Evolutionary conservation across 495 filamentous ascomycete species (phyloP).

Genomic region (Daldinia loculata): DNA sequence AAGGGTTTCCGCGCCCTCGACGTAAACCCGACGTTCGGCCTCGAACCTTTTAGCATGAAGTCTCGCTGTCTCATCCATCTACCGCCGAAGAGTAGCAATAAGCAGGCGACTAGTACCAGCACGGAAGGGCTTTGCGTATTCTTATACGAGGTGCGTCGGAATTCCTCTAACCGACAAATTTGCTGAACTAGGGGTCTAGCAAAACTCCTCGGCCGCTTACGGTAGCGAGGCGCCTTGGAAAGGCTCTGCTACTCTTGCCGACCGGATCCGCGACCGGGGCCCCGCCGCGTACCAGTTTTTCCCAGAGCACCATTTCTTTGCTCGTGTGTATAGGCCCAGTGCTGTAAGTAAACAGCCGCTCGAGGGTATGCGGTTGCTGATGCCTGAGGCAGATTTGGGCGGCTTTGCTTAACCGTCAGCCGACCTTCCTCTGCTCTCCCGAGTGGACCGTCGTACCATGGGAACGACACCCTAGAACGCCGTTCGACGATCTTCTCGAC

Average conservation of each 20-base stretch:
- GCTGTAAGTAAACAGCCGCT: constrained; percentile 44
- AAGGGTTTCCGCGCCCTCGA: constrained; percentile 35
- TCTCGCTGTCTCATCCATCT: constrained; percentile 50
- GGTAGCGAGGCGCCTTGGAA: constrained; percentile 45
- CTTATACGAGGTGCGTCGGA: constrained; percentile 53
- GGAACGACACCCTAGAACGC: constrained; percentile 54
- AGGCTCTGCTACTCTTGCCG: constrained; percentile 36
- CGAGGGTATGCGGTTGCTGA: constrained; percentile 20
- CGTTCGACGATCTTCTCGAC: constrained; percentile 56
- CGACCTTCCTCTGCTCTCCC: constrained; percentile 52
- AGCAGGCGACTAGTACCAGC: background rate
- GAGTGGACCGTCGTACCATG: constrained; percentile 57
- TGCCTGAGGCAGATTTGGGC: constrained; percentile 48
- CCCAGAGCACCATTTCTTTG: constrained; percentile 60
- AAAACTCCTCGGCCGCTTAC: constrained; percentile 46
- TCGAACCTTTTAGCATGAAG: constrained; percentile 50
- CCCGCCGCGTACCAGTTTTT: constrained; percentile 53
- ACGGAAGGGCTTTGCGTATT: constrained; percentile 52
- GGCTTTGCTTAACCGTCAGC: constrained; percentile 54
- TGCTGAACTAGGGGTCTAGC: constrained; percentile 16
- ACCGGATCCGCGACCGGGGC: constrained; percentile 50
- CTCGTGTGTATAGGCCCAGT: constrained; percentile 55
- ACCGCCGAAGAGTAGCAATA: constrained; percentile 29
- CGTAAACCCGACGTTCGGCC: constrained; percentile 38
- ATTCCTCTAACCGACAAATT: background rate